Percentiles rank a stretch among this genome's conserved stretches.
These are phyloP conservation scores for Oenanthe sinensis DNA, from an alignment of 129 eudicot genomes.

Conservation along the genomic window DNA sequence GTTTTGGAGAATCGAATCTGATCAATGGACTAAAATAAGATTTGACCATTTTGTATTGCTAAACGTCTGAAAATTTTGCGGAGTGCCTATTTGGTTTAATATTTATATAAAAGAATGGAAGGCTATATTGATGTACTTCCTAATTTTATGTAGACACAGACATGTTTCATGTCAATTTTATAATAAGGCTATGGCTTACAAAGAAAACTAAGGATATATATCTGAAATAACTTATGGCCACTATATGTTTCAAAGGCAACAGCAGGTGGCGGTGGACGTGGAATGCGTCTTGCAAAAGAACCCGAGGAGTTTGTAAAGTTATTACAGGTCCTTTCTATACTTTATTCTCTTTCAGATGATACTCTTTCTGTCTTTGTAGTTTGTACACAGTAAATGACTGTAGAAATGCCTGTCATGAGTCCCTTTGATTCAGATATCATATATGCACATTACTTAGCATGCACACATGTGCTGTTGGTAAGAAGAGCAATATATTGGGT, in stretches of 20 bases:
- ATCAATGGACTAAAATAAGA: neutral
- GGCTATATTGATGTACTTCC: neutral
- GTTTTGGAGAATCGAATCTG: neutral
- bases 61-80: neutral
- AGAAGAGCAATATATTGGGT: neutral
- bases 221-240: conserved; percentile 1
- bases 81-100: neutral
- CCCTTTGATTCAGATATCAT: neutral
- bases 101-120: neutral
- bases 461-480: neutral
- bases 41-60: neutral
- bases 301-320: conserved; percentile 92
- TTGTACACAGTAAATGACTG: neutral
- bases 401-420: neutral
- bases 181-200: neutral
- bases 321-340: conserved; percentile 56
- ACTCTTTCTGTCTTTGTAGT: neutral
- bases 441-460: neutral
- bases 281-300: conserved; percentile 99
- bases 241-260: conserved; percentile 63
- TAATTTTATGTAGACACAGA: neutral
- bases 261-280: conserved; percentile 99
- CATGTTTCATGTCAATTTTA: neutral
- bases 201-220: neutral
- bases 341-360: conserved; percentile 1